Percentiles rank a stretch among this genome's conserved stretches.
Evolutionary conservation across 2,329 filamentous ascomycete genomes (phyloP).

Genomic region (Hypoxylon sp.): DNA sequence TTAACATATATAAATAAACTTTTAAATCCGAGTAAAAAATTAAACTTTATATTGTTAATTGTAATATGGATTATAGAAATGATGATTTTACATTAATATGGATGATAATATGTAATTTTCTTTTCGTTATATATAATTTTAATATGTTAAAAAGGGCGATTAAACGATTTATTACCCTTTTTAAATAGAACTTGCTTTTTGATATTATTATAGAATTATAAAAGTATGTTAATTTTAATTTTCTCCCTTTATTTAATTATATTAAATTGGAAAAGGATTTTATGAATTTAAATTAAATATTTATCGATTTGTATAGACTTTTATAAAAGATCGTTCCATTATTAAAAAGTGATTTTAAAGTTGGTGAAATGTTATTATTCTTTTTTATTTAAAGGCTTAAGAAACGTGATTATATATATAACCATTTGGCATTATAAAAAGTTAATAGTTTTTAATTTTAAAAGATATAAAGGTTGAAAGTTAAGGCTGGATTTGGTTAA

Average conservation of each 20-base stretch:
- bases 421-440: neutral
- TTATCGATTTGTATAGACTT: neutral
- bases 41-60: slow-evolving; percentile 27
- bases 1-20: no score
- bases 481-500: neutral
- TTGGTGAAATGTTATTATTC: neutral
- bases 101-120: neutral
- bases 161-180: neutral
- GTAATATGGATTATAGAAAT: neutral
- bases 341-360: neutral
- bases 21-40: no score
- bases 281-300: neutral
- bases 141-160: neutral
- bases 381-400: neutral
- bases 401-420: neutral
- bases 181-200: neutral
- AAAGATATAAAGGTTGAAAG: neutral
- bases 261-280: neutral
- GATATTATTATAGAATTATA: neutral
- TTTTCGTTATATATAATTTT: neutral
- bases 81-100: neutral
- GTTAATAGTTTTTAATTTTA: neutral
- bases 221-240: neutral
- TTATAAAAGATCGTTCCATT: neutral
- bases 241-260: neutral